These are phyloP conservation scores for Metarhizium sp. DNA, from an alignment of 2,329 filamentous ascomycete genomes.

Conservation along the genomic window DNA sequence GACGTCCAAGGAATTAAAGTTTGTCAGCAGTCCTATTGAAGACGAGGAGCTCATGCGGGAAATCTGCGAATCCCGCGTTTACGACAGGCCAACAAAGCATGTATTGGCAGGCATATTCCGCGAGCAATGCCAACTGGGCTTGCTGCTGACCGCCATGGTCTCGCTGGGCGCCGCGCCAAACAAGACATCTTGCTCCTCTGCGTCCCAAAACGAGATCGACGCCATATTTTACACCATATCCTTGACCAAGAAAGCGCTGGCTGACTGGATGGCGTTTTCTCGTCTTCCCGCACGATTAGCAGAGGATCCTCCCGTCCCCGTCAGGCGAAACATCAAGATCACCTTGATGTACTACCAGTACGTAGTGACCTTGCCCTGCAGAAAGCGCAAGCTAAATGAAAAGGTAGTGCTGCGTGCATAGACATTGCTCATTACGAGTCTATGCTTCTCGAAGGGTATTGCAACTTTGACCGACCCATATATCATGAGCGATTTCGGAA, in stretches of 20 bases:
- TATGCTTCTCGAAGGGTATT: background rate
- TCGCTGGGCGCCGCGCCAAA: background rate
- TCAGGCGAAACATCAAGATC: background rate
- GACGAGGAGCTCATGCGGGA: background rate
- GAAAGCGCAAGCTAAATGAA: background rate
- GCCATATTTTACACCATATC: background rate
- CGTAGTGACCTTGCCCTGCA: background rate
- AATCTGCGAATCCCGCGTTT: background rate
- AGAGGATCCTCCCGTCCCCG: background rate
- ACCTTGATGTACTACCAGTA: constrained; percentile 1
- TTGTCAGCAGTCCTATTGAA: background rate
- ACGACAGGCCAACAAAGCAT: background rate
- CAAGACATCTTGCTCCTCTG: background rate
- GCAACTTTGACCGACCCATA: background rate
- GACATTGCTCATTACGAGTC: background rate
- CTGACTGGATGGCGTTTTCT: background rate
- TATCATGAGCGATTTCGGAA: background rate
- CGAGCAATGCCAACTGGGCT: background rate
- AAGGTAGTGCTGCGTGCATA: background rate
- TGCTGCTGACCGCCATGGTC: constrained; percentile 1
- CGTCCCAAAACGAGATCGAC: background rate
- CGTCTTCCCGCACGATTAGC: background rate
- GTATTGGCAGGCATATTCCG: background rate
- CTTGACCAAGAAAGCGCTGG: background rate
- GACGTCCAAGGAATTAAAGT: background rate